Conservation (phyloP, 1,284 basidiomycete genomes). For the Takashimella koratensis region DNA sequence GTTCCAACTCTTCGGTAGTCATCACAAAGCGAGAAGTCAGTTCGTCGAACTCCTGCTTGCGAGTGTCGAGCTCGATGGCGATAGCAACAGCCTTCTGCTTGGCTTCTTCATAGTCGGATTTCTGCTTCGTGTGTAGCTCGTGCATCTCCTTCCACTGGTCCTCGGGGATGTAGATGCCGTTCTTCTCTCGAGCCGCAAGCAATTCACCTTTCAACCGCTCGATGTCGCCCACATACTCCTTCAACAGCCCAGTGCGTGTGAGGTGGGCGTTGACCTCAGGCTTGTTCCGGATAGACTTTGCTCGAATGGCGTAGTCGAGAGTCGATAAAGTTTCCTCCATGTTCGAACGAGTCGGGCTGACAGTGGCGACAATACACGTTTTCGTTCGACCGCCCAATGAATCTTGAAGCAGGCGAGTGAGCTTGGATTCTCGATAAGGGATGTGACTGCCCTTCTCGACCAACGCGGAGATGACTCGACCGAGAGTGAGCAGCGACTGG, state of each 20-base stretch:
- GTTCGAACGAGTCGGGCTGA: constrained; percentile 85
- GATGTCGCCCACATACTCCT: constrained; percentile 94
- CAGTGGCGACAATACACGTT: constrained; percentile 95
- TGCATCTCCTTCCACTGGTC: constrained; percentile 82
- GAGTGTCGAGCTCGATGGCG: constrained; percentile 71
- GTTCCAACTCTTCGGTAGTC: constrained; percentile 68
- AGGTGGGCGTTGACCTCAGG: constrained; percentile 94
- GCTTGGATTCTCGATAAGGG: constrained; percentile 84
- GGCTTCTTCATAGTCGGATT: constrained; percentile 73
- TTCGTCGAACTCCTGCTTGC: constrained; percentile 87
- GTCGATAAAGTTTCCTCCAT: constrained; percentile 98
- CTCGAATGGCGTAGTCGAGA: constrained; percentile 92
- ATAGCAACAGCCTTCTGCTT: constrained; percentile 74
- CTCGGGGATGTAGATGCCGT: constrained; percentile 86
- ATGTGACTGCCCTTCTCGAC: constrained; percentile 89
- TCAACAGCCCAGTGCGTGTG: constrained; percentile 85
- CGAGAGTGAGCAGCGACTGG: constrained; percentile 91
- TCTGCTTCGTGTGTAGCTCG: constrained; percentile 68
- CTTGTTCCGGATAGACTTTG: constrained; percentile 93
- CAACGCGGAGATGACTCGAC: constrained; percentile 93
- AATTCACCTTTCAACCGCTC: constrained; percentile 89
- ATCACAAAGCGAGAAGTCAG: constrained; percentile 71
- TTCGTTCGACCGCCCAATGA: constrained; percentile 97
- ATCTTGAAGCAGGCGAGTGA: constrained; percentile 96
- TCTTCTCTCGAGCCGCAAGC: constrained; percentile 81